Conservation (phyloP, 176 grass and related monocot genomes). For the Oryza glaberrima region DNA sequence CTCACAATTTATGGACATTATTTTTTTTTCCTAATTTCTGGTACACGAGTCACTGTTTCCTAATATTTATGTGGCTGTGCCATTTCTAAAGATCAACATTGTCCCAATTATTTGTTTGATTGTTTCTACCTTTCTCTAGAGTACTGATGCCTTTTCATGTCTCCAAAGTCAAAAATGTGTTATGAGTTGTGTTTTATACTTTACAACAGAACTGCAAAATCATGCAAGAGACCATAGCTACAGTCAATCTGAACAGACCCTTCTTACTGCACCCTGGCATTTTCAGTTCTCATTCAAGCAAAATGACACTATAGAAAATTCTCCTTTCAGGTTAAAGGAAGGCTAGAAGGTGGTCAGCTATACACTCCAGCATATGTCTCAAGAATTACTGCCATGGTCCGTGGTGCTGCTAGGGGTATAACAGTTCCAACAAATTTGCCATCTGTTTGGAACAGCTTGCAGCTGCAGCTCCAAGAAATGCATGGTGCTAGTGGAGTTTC, state of each 20-base stretch:
- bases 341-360: conserved; percentile 92
- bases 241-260: not conserved
- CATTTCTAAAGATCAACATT: not conserved
- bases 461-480: conserved; percentile 92
- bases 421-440: conserved; percentile 87
- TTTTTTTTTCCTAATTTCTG: not conserved
- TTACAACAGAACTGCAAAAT: not conserved
- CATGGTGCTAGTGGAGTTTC: conserved; percentile 81
- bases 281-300: conserved; percentile 6
- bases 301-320: conserved; percentile 15
- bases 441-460: conserved; percentile 94
- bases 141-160: not conserved
- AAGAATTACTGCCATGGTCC: conserved; percentile 90
- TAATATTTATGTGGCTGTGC: not conserved
- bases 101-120: not conserved
- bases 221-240: not conserved
- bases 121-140: not conserved
- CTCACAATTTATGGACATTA: not conserved
- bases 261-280: not conserved
- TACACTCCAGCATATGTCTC: conserved; percentile 92
- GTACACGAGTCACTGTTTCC: not conserved
- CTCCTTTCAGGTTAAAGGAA: conserved; percentile 78
- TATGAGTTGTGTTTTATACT: not conserved
- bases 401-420: conserved; percentile 86
- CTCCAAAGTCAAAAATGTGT: not conserved